Evolutionary conservation across 306 rosid species (phyloP).

Genomic region (Cicer judaicum): DNA sequence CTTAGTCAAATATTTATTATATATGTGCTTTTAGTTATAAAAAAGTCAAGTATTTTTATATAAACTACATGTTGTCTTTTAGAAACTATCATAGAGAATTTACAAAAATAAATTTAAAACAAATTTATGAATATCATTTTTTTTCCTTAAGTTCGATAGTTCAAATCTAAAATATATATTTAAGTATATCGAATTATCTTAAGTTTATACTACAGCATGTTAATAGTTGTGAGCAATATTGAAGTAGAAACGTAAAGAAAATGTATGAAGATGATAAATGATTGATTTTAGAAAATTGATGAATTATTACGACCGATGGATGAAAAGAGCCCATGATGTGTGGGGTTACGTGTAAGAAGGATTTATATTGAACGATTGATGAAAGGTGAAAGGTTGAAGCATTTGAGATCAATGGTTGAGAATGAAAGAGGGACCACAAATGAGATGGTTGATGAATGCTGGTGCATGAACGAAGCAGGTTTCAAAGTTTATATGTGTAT

Average conservation of each 20-base stretch:
- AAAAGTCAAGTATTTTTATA: no score
- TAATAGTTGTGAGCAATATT: neutral
- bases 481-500: neutral
- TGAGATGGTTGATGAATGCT: constrained; percentile 49
- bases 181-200: neutral
- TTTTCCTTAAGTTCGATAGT: no score
- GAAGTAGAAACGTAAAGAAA: constrained; percentile 15
- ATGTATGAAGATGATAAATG: constrained; percentile 49
- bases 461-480: constrained; percentile 67
- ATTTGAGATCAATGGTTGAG: constrained; percentile 47
- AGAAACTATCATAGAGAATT: no score
- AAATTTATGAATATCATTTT: no score
- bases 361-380: neutral
- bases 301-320: constrained; percentile 45
- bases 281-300: constrained; percentile 44
- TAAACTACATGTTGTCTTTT: no score
- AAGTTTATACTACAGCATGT: neutral
- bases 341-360: constrained; percentile 48
- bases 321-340: constrained; percentile 65
- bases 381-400: constrained; percentile 47
- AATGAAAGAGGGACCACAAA: constrained; percentile 47
- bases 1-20: no score
- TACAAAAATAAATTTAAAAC: no score
- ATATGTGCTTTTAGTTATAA: no score
- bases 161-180: no score